Evolutionary conservation across 768 basidiomycete genomes (phyloP), one percentile per base, ranked within the genome.

Genomic region (Termitomyces sp.): DNA sequence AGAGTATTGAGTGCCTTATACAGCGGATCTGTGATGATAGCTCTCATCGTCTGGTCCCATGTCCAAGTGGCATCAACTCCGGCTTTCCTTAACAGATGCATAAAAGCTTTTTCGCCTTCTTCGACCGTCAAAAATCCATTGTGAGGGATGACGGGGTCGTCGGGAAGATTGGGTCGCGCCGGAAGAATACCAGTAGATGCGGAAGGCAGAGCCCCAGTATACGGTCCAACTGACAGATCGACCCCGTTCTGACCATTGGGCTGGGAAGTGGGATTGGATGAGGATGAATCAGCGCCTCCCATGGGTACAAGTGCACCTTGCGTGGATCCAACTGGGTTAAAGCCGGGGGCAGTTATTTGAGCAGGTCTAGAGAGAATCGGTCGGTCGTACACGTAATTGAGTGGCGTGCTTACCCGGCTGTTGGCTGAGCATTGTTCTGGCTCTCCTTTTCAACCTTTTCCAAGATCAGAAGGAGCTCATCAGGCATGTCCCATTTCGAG

Each of bases 21-120:
- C 60, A 97, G 71, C 43, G 97, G 96, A 76, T 98, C 96, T 63
- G 93, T 98, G 71, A 99, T 96, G 70, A 97, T 93, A 64, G 92
- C 89, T 67, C 95, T 83, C 91, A 98, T 97, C 51, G 94, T 93
- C 74, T 91, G 86, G 69, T 99, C 97, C 97, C 97, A 99, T 35
- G 93, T 93, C 90, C 92, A 98, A 60, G 80, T 86, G 44, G 88
- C 85, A 70, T 93, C 91, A 42, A 98, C 89, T 32, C 91, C 91
- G 45, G 90, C 88, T 72, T 92, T 93, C 62, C 87, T 81, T 62
- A 99, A 72, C 54, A 99, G 75, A 73, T 90, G 90, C 65, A 85
- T 83, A 69, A 99, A 99, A 12, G 95, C 97, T 66, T 90, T 90
- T 69, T 97, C 94, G 21, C 93, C 94, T 63, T 97, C 93, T 63